Percentiles rank a stretch among this genome's conserved stretches.
Conservation (phyloP, 1,284 basidiomycete genomes). For the Trametes pubescens region DNA sequence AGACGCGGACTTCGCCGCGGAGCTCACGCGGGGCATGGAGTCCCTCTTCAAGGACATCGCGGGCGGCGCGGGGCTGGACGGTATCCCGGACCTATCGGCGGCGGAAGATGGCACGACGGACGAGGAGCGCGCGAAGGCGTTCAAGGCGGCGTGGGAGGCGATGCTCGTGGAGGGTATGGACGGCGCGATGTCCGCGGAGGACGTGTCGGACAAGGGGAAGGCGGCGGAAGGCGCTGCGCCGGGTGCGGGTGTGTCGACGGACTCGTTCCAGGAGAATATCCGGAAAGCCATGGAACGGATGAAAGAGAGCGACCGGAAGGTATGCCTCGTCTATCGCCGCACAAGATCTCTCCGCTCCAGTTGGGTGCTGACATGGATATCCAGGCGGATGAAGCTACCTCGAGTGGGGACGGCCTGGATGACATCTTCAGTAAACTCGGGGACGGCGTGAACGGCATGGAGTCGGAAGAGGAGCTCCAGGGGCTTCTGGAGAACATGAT, state of each 20-base stretch:
- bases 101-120: slow-evolving; percentile 49
- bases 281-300: slow-evolving; percentile 84
- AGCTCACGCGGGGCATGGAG: slow-evolving; percentile 87
- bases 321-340: neutral
- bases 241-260: slow-evolving; percentile 38
- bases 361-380: neutral
- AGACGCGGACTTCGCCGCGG: slow-evolving; percentile 67
- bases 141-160: slow-evolving; percentile 79
- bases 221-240: slow-evolving; percentile 23
- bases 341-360: neutral
- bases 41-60: slow-evolving; percentile 77
- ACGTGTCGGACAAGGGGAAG: slow-evolving; percentile 33
- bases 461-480: slow-evolving; percentile 73
- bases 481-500: slow-evolving; percentile 91
- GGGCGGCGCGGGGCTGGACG: slow-evolving; percentile 49
- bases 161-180: slow-evolving; percentile 79
- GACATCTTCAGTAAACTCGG: slow-evolving; percentile 26
- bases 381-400: slow-evolving; percentile 45
- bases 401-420: slow-evolving; percentile 42
- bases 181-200: slow-evolving; percentile 50
- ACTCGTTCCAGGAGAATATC: slow-evolving; percentile 81
- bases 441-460: slow-evolving; percentile 38
- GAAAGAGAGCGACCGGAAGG: slow-evolving; percentile 72
- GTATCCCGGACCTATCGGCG: slow-evolving; percentile 46
- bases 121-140: slow-evolving; percentile 51